Evolutionary conservation across 2,329 filamentous ascomycete genomes (phyloP).

Genomic region (Waltergamsia citrina): DNA sequence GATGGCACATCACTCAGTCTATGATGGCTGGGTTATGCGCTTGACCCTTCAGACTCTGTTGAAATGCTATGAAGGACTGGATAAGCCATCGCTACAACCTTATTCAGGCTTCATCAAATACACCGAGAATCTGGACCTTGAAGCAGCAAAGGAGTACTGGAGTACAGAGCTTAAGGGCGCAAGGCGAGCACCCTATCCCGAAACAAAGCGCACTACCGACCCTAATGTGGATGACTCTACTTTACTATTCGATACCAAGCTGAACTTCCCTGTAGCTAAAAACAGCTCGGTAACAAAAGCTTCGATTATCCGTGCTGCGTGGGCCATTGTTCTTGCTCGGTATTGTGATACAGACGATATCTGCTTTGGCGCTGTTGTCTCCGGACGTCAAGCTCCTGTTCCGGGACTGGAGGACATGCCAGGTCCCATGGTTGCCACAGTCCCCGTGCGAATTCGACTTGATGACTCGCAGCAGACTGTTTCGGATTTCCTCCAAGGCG

Average conservation of each 20-base stretch:
- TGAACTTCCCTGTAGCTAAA: not conserved
- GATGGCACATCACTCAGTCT: slow-evolving; percentile 15
- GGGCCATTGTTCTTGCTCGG: slow-evolving; percentile 12
- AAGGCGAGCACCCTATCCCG: too few species aligned
- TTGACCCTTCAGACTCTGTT: too few species aligned
- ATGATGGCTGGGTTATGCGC: slow-evolving; percentile 15
- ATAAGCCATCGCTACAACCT: too few species aligned
- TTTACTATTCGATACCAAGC: too few species aligned
- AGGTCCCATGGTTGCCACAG: slow-evolving; percentile 11
- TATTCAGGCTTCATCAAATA: too few species aligned
- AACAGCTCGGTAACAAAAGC: slow-evolving; percentile 8
- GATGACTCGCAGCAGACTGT: slow-evolving; percentile 6
- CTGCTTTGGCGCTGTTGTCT: slow-evolving; percentile 13
- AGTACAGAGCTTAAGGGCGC: too few species aligned
- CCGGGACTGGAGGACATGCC: slow-evolving; percentile 10
- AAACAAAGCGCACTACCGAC: too few species aligned
- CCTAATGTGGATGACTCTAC: too few species aligned
- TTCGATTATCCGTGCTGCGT: slow-evolving; percentile 15
- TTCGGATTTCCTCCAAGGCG: slow-evolving; percentile 6
- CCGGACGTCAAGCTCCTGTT: slow-evolving; percentile 13
- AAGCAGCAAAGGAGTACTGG: too few species aligned
- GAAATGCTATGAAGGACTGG: too few species aligned
- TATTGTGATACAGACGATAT: slow-evolving; percentile 10
- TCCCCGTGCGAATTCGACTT: slow-evolving; percentile 8
- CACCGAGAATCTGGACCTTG: too few species aligned